These are phyloP conservation scores for Aspergillus baeticus DNA, from an alignment of 495 filamentous ascomycete species.

Conservation along the genomic window DNA sequence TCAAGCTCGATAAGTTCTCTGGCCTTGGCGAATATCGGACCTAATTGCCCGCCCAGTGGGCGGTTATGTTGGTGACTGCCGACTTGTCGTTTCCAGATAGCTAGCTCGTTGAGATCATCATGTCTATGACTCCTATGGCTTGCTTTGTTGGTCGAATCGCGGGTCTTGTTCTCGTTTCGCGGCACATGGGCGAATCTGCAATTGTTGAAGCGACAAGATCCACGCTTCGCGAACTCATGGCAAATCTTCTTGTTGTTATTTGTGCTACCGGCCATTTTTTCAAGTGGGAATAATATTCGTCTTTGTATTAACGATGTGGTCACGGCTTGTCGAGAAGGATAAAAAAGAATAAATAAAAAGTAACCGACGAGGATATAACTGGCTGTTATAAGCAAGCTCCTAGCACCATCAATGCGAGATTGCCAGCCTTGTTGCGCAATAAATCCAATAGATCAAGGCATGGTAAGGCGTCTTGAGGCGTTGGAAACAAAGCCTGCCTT, in stretches of 20 bases:
- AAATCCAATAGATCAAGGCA: slow-evolving; percentile 7
- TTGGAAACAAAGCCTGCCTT: slow-evolving; percentile 5
- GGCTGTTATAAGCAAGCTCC: slow-evolving; percentile 4
- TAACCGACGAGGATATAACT: neutral
- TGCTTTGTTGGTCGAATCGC: slow-evolving; percentile 1
- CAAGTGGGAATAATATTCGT: slow-evolving; percentile 3
- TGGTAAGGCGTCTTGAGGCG: slow-evolving; percentile 6
- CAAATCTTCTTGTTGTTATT: slow-evolving; percentile 14
- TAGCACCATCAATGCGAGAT: neutral
- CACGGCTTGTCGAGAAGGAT: slow-evolving; percentile 1
- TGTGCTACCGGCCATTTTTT: slow-evolving; percentile 10
- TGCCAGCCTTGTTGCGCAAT: slow-evolving; percentile 5
- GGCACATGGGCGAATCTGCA: slow-evolving; percentile 16
- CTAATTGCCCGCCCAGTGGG: slow-evolving; percentile 9
- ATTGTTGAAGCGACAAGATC: slow-evolving; percentile 14
- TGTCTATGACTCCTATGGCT: neutral
- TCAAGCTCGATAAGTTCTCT: slow-evolving; percentile 25
- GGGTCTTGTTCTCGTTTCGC: slow-evolving; percentile 10
- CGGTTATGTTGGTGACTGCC: neutral
- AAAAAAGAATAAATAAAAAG: neutral
- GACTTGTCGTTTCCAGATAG: slow-evolving; percentile 14
- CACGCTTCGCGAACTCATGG: slow-evolving; percentile 15
- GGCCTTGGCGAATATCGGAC: slow-evolving; percentile 5
- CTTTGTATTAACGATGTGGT: slow-evolving; percentile 6
- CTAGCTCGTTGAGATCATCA: slow-evolving; percentile 6